phyloP scores from a whole-genome alignment of 257 asterid species.

The Penstemon davidsonii region DNA sequence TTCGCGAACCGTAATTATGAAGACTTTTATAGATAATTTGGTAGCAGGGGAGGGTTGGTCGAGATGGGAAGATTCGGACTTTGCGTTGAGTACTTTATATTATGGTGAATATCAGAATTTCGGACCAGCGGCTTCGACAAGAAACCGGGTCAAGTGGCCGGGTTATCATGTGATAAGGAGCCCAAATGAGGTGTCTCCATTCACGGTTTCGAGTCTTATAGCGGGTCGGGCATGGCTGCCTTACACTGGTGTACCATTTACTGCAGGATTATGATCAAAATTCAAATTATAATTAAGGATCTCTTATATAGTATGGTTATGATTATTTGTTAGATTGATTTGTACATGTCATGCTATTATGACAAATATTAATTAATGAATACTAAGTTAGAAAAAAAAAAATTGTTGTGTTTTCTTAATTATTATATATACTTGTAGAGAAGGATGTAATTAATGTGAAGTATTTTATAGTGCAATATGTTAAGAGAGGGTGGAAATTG shows the following conservation, averaged over 20 bases:
- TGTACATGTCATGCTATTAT: conserved; percentile 57
- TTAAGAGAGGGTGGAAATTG: too few species aligned
- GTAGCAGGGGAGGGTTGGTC: conserved; percentile 71
- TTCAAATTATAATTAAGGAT: conserved; percentile 12
- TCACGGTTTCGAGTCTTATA: conserved; percentile 69
- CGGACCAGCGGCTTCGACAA: conserved; percentile 68
- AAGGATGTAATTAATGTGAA: too few species aligned
- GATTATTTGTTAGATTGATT: conserved; percentile 46
- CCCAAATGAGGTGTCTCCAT: conserved; percentile 50
- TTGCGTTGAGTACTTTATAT: conserved; percentile 64
- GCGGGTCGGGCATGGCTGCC: conserved; percentile 91
- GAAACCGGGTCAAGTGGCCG: conserved; percentile 65
- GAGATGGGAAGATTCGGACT: conserved; percentile 59
- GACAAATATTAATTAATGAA: conserved; percentile 39
- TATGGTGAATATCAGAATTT: conserved; percentile 75
- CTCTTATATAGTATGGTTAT: conserved; percentile 1
- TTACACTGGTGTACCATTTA: conserved; percentile 79
- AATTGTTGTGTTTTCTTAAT: too few species aligned
- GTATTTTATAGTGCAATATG: too few species aligned
- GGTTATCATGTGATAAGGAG: conserved; percentile 65
- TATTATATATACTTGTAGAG: too few species aligned
- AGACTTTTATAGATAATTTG: conserved; percentile 51
- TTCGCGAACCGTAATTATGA: conserved; percentile 68
- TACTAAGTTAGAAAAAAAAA: not conserved
- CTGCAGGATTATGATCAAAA: conserved; percentile 52